Percentiles rank a stretch among this genome's conserved stretches.
These are phyloP conservation scores for Chlamydomonas schloesseri DNA, from an alignment of 139 green algal genomes.

Conservation along the genomic window DNA sequence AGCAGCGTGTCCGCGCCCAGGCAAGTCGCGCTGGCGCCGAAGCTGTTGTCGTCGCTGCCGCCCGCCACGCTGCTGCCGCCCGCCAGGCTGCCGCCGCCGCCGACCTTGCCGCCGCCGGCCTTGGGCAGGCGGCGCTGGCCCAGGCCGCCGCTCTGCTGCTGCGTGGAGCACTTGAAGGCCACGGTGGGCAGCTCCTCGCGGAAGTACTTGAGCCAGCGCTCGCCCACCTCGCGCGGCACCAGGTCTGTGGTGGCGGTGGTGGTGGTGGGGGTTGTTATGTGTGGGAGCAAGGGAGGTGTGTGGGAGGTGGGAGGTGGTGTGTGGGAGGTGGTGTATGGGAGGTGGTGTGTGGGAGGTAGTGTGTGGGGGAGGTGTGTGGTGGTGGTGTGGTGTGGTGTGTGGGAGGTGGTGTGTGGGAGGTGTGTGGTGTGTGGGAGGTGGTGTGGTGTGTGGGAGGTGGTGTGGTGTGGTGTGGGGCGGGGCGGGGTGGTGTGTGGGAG, in stretches of 20 bases:
- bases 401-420: no score
- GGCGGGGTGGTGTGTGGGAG: no score
- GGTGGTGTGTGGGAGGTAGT: no score
- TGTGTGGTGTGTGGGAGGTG: no score
- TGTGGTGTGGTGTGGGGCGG: no score
- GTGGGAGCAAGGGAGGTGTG: no score
- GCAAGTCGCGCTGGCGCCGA: constrained; percentile 43
- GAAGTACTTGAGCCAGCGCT: constrained; percentile 95
- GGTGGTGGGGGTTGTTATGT: background rate
- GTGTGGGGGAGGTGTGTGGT: no score
- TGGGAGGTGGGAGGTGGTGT: no score
- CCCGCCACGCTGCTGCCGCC: background rate
- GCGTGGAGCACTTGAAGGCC: constrained; percentile 97
- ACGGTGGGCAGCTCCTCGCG: constrained; percentile 94
- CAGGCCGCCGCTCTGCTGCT: constrained; percentile 75
- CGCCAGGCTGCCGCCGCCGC: background rate
- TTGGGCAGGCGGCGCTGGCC: constrained; percentile 48
- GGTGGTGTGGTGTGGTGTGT: no score
- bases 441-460: no score
- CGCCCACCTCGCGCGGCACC: constrained; percentile 89
- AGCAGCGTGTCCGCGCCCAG: constrained; percentile 95
- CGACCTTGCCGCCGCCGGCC: background rate
- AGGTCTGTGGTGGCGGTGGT: constrained; percentile 76
- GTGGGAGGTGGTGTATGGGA: no score
- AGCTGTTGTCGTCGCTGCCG: background rate